These are phyloP conservation scores for Mycena indigotica DNA, from an alignment of 768 basidiomycete species.

Conservation along the genomic window DNA sequence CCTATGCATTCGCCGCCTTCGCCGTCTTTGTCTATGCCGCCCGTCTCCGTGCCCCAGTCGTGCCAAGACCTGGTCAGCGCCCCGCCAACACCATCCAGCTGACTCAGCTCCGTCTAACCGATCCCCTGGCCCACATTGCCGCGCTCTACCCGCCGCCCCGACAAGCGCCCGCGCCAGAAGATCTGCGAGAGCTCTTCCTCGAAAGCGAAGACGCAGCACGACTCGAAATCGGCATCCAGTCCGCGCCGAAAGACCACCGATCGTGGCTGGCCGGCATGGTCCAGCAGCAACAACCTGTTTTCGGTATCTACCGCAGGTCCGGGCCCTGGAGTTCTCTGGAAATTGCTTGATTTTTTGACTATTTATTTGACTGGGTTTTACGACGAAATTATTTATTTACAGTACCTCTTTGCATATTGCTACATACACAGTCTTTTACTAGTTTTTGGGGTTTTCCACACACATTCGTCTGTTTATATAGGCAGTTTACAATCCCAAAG, in stretches of 20 bases:
- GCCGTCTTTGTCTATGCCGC: constrained; percentile 17
- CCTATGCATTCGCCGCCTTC: constrained; percentile 15
- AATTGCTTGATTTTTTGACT: no score
- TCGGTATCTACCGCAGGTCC: not conserved
- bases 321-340: not conserved
- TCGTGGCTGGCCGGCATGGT: no score
- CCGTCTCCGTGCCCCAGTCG: constrained; percentile 9
- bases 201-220: constrained; percentile 12
- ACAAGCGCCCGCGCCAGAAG: constrained; percentile 6
- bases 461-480: no score
- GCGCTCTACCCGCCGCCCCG: constrained; percentile 15
- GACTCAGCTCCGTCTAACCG: constrained; percentile 18
- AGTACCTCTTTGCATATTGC: no score
- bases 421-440: no score
- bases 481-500: no score
- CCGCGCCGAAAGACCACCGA: no score
- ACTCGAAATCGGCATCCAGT: constrained; percentile 8
- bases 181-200: constrained; percentile 17
- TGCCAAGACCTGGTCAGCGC: constrained; percentile 3
- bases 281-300: not conserved
- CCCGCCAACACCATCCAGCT: constrained; percentile 14
- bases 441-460: no score
- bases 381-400: no score
- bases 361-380: no score
- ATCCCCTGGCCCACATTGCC: constrained; percentile 19